A percentile compares a stretch with the other conserved stretches of the same genome.
phyloP scores from a whole-genome alignment of 768 basidiomycete genomes.

The Filobasidium floriforme region DNA sequence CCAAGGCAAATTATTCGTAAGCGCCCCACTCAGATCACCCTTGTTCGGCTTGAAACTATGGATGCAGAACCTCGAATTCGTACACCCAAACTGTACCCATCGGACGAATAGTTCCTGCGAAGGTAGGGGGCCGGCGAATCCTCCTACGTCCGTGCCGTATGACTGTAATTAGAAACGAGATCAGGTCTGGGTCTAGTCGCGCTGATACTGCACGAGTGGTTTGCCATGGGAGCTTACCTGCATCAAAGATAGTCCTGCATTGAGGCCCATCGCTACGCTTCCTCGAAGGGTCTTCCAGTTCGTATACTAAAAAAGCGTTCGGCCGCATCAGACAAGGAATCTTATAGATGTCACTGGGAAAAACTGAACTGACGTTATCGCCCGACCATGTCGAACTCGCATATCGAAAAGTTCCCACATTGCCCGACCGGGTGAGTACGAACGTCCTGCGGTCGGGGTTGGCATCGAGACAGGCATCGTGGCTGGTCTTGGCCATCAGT shows the following conservation, averaged over 20 bases:
- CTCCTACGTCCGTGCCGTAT: conserved; percentile 42
- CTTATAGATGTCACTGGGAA: not conserved
- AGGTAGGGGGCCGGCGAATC: conserved; percentile 42
- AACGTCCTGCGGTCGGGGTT: conserved; percentile 35
- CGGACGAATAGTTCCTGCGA: conserved; percentile 40
- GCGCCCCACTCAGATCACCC: conserved; percentile 31
- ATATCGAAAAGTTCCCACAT: conserved; percentile 41
- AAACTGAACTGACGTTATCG: conserved; percentile 34
- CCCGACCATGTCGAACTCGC: conserved; percentile 41
- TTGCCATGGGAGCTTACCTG: conserved; percentile 15
- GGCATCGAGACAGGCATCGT: conserved; percentile 29
- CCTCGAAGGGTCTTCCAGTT: conserved; percentile 43
- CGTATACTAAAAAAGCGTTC: conserved; percentile 10
- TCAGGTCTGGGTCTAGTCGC: not conserved
- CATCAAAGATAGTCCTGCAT: conserved; percentile 40
- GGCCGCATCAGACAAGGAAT: not conserved
- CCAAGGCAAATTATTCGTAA: conserved; percentile 39
- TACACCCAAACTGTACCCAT: conserved; percentile 41
- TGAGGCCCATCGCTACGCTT: conserved; percentile 38
- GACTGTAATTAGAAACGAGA: conserved; percentile 20
- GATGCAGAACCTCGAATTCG: conserved; percentile 42
- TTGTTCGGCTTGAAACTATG: conserved; percentile 44
- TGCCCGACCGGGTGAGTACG: conserved; percentile 42
- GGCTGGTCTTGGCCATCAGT: conserved; percentile 20
- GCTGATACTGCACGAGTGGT: not conserved